Conservation (phyloP, 2,329 filamentous ascomycete species). For the Claviceps lovelessii region DNA sequence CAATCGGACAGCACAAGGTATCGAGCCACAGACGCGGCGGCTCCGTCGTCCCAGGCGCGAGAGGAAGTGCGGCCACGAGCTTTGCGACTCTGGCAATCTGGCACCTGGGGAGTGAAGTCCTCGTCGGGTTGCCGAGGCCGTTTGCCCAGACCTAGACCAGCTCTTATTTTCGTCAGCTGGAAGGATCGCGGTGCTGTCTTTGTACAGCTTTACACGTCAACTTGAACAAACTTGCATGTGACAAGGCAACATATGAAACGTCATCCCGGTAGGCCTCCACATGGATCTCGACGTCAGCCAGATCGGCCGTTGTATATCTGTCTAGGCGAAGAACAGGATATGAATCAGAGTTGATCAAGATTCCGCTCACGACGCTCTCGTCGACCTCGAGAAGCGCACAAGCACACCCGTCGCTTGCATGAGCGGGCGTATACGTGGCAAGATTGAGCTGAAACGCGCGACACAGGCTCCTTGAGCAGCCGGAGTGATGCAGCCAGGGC, state of each 20-base stretch:
- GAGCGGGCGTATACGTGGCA: conserved; percentile 13
- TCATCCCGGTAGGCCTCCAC: conserved; percentile 12
- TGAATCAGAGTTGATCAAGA: conserved; percentile 8
- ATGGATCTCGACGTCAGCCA: conserved; percentile 7
- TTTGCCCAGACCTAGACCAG: conserved; percentile 20
- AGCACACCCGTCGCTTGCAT: conserved; percentile 9
- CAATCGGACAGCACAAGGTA: conserved; percentile 20
- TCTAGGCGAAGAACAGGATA: conserved; percentile 10
- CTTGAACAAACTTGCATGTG: conserved; percentile 12
- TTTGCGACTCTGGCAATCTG: conserved; percentile 15
- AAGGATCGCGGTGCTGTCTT: too few relatives aligned
- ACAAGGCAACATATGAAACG: conserved; percentile 19
- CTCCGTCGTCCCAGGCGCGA: background rate
- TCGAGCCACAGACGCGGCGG: conserved; percentile 19
- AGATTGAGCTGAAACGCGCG: conserved; percentile 18
- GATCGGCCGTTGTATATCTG: background rate
- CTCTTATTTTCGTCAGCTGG: background rate
- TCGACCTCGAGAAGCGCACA: conserved; percentile 13
- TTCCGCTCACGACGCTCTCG: conserved; percentile 5
- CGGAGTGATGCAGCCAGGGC: conserved; percentile 10
- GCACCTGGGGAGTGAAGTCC: conserved; percentile 18
- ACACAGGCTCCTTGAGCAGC: conserved; percentile 14
- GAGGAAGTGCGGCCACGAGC: conserved; percentile 11
- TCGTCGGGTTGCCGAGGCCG: conserved; percentile 18
- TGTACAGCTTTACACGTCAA: too few relatives aligned